These are phyloP conservation scores for Penicillium sclerotigenum DNA, from an alignment of 2,329 filamentous ascomycete genomes.

Conservation along the genomic window DNA sequence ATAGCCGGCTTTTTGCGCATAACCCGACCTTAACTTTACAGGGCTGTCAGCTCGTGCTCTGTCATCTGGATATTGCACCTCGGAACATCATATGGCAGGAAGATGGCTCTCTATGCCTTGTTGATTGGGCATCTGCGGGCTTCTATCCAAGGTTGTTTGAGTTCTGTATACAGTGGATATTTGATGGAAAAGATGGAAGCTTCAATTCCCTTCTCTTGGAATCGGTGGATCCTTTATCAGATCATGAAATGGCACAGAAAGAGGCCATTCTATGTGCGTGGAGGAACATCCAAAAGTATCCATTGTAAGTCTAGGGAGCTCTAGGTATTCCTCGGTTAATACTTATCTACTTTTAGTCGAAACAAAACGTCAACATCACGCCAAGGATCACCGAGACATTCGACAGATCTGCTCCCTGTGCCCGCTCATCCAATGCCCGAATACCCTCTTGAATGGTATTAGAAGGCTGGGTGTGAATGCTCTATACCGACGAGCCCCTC, in stretches of 20 bases:
- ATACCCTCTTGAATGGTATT: neutral
- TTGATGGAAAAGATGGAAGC: conserved; percentile 2
- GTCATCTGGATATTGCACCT: conserved; percentile 18
- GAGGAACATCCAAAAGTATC: conserved; percentile 8
- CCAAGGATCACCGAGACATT: neutral
- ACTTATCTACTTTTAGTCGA: neutral
- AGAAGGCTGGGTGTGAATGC: neutral
- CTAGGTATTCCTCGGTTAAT: neutral
- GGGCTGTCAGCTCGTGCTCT: conserved; percentile 10
- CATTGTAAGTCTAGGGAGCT: conserved; percentile 1
- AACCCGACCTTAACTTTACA: conserved; percentile 6
- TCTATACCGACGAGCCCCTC: neutral
- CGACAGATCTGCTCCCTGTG: neutral
- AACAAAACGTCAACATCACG: neutral
- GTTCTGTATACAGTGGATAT: conserved; percentile 15
- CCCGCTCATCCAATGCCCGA: neutral
- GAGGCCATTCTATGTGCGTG: conserved; percentile 1
- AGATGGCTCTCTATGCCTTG: conserved; percentile 21
- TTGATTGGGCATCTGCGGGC: conserved; percentile 26
- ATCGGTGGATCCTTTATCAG: neutral
- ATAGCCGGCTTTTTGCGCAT: conserved; percentile 16
- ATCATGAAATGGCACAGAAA: conserved; percentile 7
- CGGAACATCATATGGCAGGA: conserved; percentile 21
- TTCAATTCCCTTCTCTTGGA: conserved; percentile 8
- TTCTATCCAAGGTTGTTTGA: conserved; percentile 26